Base-by-base conservation (phyloP, 345 rosid genomes). In the Euphorbia tirucalli region DNA sequence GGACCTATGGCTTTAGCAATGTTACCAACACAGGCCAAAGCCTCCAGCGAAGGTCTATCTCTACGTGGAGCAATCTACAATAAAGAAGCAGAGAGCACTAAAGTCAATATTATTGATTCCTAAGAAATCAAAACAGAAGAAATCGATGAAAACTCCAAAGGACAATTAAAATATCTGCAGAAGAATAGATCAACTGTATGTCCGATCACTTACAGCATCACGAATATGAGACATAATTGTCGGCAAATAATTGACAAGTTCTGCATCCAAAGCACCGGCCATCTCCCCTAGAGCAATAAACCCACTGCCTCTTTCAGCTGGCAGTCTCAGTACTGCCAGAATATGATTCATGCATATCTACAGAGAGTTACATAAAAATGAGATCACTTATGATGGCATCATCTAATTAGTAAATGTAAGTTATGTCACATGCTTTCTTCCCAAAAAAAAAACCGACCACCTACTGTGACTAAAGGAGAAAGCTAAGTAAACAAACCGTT, bases 181-280 rank as follows among this genome's bases (percentile, higher is more conserved):
- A 65, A 56, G 77, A 3, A 24, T 70, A 61, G 50, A 41, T 19
- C 62, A 22, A n/a, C 61, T 22, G 24, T n/a, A 55, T 27, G 67
- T 25, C 25, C 50, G 19, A 30, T 63, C 25, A 79, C 98, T 78
- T 83, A 90, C 98, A 71, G 98, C 98, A 80, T 95, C 99, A 65
- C 90, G 96, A 73, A 95, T 85, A 83, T 88, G 94, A 87, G 93
- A 65, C 61, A 82, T 89, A 69, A 95, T 95, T 83, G 90, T 93
- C 80, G 99, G 97, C 97, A 95, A 90, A 89, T 95, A 95, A 66
- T 85, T 75, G 67, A 83, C 75, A 80, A 95, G 97, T 77, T 95
- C 96, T 77, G 97, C 99, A 70, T 95, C 99, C 83, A 95, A 80
- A 79, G 99, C 99, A 83, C 99, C 99, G 59, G 99, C 99, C 99